Evolutionary conservation across 345 rosid genomes (phyloP), one percentile per base, ranked within the genome.

Genomic region (Ceriops decandra): DNA sequence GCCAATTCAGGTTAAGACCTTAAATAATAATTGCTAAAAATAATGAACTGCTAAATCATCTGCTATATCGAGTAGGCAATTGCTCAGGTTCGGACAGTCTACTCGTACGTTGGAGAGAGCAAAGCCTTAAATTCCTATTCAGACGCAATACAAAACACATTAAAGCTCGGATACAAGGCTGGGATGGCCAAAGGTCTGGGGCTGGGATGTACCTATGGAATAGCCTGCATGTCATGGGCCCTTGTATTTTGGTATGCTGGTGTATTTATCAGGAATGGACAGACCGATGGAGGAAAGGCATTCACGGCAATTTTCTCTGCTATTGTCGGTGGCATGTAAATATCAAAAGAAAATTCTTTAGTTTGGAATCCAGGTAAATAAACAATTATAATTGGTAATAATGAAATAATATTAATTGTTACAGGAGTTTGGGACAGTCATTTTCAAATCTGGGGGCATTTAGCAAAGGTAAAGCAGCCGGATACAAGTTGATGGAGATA

Each of bases 171-270:
- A 52, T 95, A 95, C 76, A 95, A 92, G 81, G 99, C 99, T 24
- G 99, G 99, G 16, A 90, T 95, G 99, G 99, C 99, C 67, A 95
- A 95, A 82, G 99, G 99, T 5, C 83, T 95, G 80, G 99, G 99
- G 22, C 82, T 95, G 26, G 99, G 99, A 72, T 95, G 99, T 74
- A 95, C 99, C 0, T 95, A 88, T 72, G 99, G 99, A 42, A 95
- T 95, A 64, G 99, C 99, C 51, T 92, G 98, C 74, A 95, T 95
- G 99, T 95, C 99, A 13, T 95, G 99, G 99, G 99, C 99, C n/a
- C 84, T 95, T 62, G 99, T 95, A 31, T 95, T 95, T 68, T 95
- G 99, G 99, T 95, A 95, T 15, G 99, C 99, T 0, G 98, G 99
- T 42, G 98, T 95, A 80, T 95, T 95, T 67, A 90, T 95, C 71